Percentiles rank a stretch among this genome's conserved stretches.
phyloP scores from a whole-genome alignment of 441 rosid genomes.

The Breynia disticha region DNA sequence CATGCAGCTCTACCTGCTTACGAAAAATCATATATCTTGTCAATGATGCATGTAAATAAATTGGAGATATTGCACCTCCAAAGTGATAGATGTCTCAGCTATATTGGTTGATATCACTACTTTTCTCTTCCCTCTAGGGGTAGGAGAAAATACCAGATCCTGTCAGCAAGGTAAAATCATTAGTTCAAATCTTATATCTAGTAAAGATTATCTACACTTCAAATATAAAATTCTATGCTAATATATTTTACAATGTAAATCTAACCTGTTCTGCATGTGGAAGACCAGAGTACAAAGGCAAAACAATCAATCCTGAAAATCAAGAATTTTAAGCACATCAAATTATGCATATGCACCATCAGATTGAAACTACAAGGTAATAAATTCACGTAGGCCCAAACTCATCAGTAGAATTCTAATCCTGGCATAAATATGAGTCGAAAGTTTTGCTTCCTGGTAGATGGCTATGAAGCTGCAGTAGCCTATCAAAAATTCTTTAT shows the following conservation, averaged over 20 bases:
- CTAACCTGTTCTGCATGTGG: conserved; percentile 77
- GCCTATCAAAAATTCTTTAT: no score
- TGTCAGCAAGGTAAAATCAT: conserved; percentile 12
- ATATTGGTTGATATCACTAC: conserved; percentile 88
- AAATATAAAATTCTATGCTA: background rate
- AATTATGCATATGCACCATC: background rate
- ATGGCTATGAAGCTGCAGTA: no score
- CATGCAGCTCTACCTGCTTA: conserved; percentile 6
- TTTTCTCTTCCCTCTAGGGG: conserved; percentile 89
- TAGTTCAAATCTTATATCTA: conserved; percentile 1
- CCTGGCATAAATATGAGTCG: no score
- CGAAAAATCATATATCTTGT: conserved; percentile 8
- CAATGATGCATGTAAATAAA: conserved; percentile 3
- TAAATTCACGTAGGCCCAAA: background rate
- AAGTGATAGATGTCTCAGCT: conserved; percentile 89
- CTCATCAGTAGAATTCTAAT: background rate
- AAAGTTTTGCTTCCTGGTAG: no score
- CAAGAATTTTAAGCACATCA: conserved; percentile 13
- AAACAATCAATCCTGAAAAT: conserved; percentile 66
- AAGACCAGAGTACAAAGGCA: conserved; percentile 89
- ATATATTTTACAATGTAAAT: background rate
- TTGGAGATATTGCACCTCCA: conserved; percentile 48
- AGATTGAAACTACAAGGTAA: conserved; percentile 6
- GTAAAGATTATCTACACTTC: background rate
- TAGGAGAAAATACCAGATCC: conserved; percentile 83